Base-by-base conservation (phyloP, 2,329 filamentous ascomycete species). In the Pseudogymnoascus sp. region DNA sequence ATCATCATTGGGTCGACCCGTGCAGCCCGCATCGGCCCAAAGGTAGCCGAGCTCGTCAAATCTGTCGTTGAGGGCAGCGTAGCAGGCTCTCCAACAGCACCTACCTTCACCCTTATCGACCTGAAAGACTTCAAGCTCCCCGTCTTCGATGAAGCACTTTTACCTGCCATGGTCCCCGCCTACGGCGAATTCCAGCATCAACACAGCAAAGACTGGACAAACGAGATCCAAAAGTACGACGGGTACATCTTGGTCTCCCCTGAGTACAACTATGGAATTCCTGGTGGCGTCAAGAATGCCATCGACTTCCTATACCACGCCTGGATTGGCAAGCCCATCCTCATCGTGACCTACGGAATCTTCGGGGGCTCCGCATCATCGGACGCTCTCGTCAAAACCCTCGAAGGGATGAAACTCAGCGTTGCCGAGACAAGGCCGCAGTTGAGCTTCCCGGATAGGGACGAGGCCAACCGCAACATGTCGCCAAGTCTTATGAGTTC, bases 241-340 rank as follows among this genome's bases (percentile, higher is more conserved):
- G 79, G 68, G 13, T 81, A 79, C 68, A 68, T 83, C 35, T 71
- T 82, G 57, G 75, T 82, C 44, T 74, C 77, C n/a, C 76, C 79
- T 1, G 77, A 82, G 69, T 86, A 85, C 68, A 85, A 86, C 73
- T 79, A 73, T 68, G 77, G 80, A 24, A 71, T 84, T 5, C 74
- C 83, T 0, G 82, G 78, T 0, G 76, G 74, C 5, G 71, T 82
- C 58, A 86, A 86, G 74, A 87, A 85, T 67, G 83, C 84, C 5
- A 77, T 87, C 61, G 84, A 86, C 68, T 86, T 83, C 67, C 75
- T 87, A 0, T 79, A 76, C 66, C 72, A 84, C 66, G 83, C 85
- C 68, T 85, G 81, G 80, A 76, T 71, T 24, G 80, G 77, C 7
- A 85, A 85, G 69, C 79, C 81, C 0, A 76, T 75, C 15, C 72